Evolutionary conservation across 164 flowering plant species (phyloP).

Genomic region (Vitis rupestris): DNA sequence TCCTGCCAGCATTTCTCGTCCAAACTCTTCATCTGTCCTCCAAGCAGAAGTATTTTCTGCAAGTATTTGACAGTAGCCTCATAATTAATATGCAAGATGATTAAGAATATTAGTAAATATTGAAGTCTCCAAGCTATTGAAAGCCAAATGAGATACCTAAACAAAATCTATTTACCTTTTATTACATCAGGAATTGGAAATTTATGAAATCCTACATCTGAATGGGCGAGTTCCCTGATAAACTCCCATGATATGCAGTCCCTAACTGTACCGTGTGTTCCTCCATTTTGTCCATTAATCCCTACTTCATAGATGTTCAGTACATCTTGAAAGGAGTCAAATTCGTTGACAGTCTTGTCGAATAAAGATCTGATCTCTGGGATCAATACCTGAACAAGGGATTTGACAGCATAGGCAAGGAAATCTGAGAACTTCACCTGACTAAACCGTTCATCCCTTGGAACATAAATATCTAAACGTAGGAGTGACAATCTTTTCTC

Average conservation of each 20-base stretch:
- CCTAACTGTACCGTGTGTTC: conserved; percentile 25
- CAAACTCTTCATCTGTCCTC: conserved; percentile 96
- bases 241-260: conserved; percentile 64
- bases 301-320: conserved; percentile 67
- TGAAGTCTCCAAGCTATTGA: background rate
- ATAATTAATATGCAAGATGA: background rate
- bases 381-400: conserved; percentile 57
- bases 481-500: conserved; percentile 69
- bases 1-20: conserved; percentile 92
- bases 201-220: conserved; percentile 66
- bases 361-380: conserved; percentile 54
- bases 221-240: conserved; percentile 62
- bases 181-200: conserved; percentile 84
- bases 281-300: conserved; percentile 40
- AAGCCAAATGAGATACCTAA: background rate
- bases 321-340: conserved; percentile 70
- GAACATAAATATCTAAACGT: conserved; percentile 79
- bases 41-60: conserved; percentile 75
- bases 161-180: conserved; percentile 31
- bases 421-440: conserved; percentile 82
- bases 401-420: conserved; percentile 67
- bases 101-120: background rate
- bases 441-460: conserved; percentile 80
- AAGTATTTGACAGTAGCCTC: conserved; percentile 7
- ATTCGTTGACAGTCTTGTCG: conserved; percentile 72